Evolutionary conservation across 2,329 filamentous ascomycete genomes (phyloP).

Genomic region (Sporothrix protearum): DNA sequence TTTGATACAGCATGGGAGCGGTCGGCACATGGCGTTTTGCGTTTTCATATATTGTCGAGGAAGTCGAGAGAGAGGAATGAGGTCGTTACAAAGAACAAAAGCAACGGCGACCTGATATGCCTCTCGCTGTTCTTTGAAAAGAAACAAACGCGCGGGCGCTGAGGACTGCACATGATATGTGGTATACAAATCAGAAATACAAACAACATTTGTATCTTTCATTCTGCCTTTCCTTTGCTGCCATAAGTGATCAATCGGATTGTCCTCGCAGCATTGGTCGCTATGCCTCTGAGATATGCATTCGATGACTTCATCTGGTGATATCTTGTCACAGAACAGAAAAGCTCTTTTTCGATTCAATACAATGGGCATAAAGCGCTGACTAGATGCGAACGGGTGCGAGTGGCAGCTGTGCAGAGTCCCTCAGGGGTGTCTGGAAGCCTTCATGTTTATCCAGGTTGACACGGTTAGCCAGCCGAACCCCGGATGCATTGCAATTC

Average conservation of each 20-base stretch:
- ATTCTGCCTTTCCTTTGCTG: no score
- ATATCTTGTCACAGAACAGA: no score
- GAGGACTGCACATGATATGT: background rate
- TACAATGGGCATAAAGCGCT: background rate
- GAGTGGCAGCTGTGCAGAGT: no score
- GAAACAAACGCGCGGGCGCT: background rate
- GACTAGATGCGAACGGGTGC: no score
- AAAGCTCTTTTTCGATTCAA: no score
- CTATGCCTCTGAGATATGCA: no score
- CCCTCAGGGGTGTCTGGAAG: no score
- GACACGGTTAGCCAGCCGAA: background rate
- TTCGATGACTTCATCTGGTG: background rate
- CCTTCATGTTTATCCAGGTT: background rate
- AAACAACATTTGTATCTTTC: background rate
- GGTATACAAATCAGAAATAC: background rate
- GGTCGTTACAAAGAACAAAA: background rate
- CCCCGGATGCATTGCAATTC: background rate
- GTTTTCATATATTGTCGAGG: background rate
- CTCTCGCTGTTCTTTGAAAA: conserved; percentile 16
- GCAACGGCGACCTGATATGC: background rate
- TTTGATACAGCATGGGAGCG: conserved; percentile 2
- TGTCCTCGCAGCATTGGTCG: no score
- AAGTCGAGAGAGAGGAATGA: background rate
- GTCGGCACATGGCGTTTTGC: conserved; percentile 13
- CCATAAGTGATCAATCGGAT: no score